Evolutionary conservation across 1,139 yeast genomes (phyloP), one percentile per base, ranked within the genome.

Genomic region (Hyphopichia khmerensis): DNA sequence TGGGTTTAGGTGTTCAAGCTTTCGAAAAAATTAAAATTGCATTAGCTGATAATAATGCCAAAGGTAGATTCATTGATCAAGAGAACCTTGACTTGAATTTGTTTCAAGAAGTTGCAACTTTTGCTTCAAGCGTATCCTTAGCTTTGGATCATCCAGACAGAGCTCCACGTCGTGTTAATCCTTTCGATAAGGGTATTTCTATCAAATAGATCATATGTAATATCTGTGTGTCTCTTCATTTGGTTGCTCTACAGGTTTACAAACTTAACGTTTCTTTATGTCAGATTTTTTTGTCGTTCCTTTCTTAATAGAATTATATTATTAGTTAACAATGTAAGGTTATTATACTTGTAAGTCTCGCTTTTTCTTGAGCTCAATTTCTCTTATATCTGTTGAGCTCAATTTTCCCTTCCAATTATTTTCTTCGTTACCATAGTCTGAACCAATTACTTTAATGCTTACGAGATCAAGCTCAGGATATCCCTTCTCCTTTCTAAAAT

Each of bases 131-230:
- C 14, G 59, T 67, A 46, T 72, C 72, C 27, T 67, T 93, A 43
- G 95, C 91, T 18, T 71, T 93, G 59, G 96, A 93, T 57, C 96
- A 88, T 58, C 88, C 93, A 8, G 96, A 89, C 61, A 78, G 95
- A 55, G 62, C 75, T 31, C 71, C 77, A 6, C 72, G 75, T 48
- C 72, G 77, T 41, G 67, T 65, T 33, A 62, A 68, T 39, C 70
- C 65, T 21, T 69, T 68, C 48, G 87, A 82, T 51, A 80, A 83
- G 50, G 85, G 88, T 11, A 82, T 84, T 44, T 80, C 81, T 42
- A 73, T 73, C 38, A 67, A 63, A 50, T 67, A 52, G 51, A 16
- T n/a, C n/a, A n/a, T n/a, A n/a, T n/a, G n/a, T n/a, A n/a, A n/a
- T n/a, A n/a, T n/a, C n/a, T n/a, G n/a, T n/a, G n/a, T n/a, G n/a